Evolutionary conservation across 1,139 yeast genomes (phyloP).

Genomic region (Candida pseudocylindracea): DNA sequence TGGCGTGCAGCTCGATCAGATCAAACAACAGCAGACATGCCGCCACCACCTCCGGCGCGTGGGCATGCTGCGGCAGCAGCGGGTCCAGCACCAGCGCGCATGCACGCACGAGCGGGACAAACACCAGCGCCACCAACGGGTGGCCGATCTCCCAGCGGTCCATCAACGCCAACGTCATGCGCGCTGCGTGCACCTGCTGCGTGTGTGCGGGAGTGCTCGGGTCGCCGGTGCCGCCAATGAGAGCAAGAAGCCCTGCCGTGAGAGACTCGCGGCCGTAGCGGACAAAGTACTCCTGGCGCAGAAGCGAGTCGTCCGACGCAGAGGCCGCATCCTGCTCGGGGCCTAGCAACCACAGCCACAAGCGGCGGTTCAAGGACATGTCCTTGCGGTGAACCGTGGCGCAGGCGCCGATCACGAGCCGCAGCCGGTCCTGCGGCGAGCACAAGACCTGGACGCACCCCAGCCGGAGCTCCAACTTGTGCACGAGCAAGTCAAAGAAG

Average conservation of each 20-base stretch:
- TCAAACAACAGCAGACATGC: slow-evolving; percentile 58
- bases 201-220: slow-evolving; percentile 2
- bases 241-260: slow-evolving; percentile 24
- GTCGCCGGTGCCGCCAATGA: slow-evolving; percentile 12
- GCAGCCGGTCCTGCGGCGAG: too few relatives aligned
- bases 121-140: slow-evolving; percentile 41
- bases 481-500: slow-evolving; percentile 56
- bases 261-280: slow-evolving; percentile 28
- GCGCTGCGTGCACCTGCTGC: slow-evolving; percentile 27
- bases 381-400: slow-evolving; percentile 32
- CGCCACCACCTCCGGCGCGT: slow-evolving; percentile 20
- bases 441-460: too few relatives aligned
- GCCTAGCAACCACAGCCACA: slow-evolving; percentile 86
- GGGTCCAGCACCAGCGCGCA: slow-evolving; percentile 5
- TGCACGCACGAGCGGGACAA: slow-evolving; percentile 34
- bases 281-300: slow-evolving; percentile 29
- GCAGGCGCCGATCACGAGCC: too few relatives aligned
- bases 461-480: slow-evolving; percentile 4
- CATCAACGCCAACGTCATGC: slow-evolving; percentile 42
- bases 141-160: slow-evolving; percentile 91
- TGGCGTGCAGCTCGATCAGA: slow-evolving; percentile 56
- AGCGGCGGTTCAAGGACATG: slow-evolving; percentile 80
- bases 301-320: too few relatives aligned
- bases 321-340: slow-evolving; percentile 17
- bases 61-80: slow-evolving; percentile 3